These are phyloP conservation scores for Cardiospermum halicacabum DNA, from an alignment of 345 rosid genomes.

Conservation along the genomic window DNA sequence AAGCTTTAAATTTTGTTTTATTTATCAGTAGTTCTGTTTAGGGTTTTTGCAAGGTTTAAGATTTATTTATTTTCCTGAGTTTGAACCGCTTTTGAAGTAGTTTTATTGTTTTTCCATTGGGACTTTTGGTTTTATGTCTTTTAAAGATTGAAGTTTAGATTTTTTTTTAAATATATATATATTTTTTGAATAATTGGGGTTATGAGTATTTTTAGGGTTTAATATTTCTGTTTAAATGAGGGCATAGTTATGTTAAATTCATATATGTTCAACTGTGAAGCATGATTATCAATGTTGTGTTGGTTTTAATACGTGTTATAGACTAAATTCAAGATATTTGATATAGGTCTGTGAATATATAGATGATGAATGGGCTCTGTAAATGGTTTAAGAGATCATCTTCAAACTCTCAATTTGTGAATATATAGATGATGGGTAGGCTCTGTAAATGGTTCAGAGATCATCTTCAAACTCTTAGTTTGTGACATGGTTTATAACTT, in stretches of 20 bases:
- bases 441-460: too few species aligned
- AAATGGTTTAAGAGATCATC: too few species aligned
- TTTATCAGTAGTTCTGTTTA: not conserved
- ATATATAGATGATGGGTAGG: too few species aligned
- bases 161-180: not conserved
- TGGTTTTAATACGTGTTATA: not conserved
- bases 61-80: not conserved
- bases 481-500: not conserved
- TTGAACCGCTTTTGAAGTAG: not conserved
- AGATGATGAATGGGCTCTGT: too few species aligned
- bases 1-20: not conserved
- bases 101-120: not conserved
- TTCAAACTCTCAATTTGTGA: too few species aligned
- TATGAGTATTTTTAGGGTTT: constrained; percentile 48
- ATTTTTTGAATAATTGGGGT: not conserved
- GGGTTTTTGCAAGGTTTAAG: constrained; percentile 10
- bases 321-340: constrained; percentile 6
- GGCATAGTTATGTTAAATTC: not conserved
- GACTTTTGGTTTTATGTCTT: not conserved
- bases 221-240: constrained; percentile 12
- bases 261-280: not conserved
- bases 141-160: constrained; percentile 4
- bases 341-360: too few species aligned
- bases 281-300: not conserved
- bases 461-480: not conserved